Percentiles rank a stretch among this genome's conserved stretches.
Evolutionary conservation across 495 filamentous ascomycete genomes (phyloP).

Genomic region (Penicillium bialowiezense): DNA sequence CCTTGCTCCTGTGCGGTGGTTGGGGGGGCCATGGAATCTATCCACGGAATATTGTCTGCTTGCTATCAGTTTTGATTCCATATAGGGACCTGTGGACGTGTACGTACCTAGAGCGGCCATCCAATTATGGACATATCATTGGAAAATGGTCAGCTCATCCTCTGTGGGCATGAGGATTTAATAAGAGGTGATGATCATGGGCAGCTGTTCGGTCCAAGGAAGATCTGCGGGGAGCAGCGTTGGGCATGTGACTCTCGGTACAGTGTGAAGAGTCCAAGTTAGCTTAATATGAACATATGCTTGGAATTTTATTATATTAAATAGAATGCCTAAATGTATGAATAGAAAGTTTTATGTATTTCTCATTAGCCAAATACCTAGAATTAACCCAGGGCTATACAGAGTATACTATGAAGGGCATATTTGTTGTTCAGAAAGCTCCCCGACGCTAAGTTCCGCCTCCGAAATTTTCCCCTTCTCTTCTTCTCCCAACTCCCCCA

Average conservation of each 20-base stretch:
- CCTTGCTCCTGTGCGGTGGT: conserved; percentile 38
- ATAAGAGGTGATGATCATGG: conserved; percentile 9
- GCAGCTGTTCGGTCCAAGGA: conserved; percentile 17
- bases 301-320: too few relatives aligned
- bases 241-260: conserved; percentile 29
- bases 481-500: conserved; percentile 24
- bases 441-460: conserved; percentile 28
- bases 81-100: not conserved
- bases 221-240: conserved; percentile 27
- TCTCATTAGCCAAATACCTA: not conserved
- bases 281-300: not conserved
- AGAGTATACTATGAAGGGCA: not conserved
- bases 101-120: conserved; percentile 62
- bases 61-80: conserved; percentile 17
- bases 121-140: conserved; percentile 47
- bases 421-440: not conserved
- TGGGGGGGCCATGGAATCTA: conserved; percentile 55
- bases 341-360: too few relatives aligned
- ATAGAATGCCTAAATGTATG: too few relatives aligned
- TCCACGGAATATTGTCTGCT: conserved; percentile 62
- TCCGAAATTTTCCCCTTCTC: conserved; percentile 42
- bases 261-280: not conserved
- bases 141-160: conserved; percentile 19
- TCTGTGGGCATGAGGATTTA: conserved; percentile 13
- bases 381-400: not conserved